Conservation (phyloP, 306 rosid genomes). For the Oxytropis ochrocephala region DNA sequence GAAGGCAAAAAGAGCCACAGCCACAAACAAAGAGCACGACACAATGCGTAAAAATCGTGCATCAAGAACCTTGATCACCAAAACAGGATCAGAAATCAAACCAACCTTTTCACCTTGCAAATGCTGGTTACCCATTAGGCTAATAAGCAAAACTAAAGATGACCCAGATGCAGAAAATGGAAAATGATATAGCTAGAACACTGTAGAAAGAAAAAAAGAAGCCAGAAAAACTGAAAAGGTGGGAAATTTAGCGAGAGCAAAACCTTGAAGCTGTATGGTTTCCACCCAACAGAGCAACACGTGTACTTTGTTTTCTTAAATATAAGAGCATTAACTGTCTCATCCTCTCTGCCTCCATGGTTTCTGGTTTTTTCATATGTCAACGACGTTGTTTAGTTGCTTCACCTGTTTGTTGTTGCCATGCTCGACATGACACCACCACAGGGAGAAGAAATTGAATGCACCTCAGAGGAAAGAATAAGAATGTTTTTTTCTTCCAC, state of each 20-base stretch:
- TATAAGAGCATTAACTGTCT: conserved; percentile 43
- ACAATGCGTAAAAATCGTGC: conserved; percentile 33
- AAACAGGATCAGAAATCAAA: conserved; percentile 22
- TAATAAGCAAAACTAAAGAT: not conserved
- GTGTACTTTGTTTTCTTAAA: conserved; percentile 31
- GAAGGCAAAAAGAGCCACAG: conserved; percentile 38
- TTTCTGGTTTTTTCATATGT: not conserved
- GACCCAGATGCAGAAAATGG: not conserved
- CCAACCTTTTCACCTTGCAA: not conserved
- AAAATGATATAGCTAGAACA: not conserved
- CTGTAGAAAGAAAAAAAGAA: not conserved
- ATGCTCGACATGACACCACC: conserved; percentile 3
- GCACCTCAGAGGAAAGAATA: not conserved
- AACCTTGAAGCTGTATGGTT: conserved; percentile 64
- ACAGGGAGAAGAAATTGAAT: not conserved
- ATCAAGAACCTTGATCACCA: conserved; percentile 51
- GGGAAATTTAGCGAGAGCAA: not conserved
- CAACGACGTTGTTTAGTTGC: conserved; percentile 7
- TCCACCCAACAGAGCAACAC: conserved; percentile 69
- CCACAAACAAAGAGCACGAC: conserved; percentile 49
- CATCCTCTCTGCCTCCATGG: conserved; percentile 54
- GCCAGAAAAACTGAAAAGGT: not conserved
- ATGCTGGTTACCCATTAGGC: not conserved
- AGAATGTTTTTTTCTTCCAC: too few relatives aligned
- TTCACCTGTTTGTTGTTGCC: conserved; percentile 22